Conservation (phyloP, 2,329 filamentous ascomycete genomes). For the Colletotrichum tofieldiae region DNA sequence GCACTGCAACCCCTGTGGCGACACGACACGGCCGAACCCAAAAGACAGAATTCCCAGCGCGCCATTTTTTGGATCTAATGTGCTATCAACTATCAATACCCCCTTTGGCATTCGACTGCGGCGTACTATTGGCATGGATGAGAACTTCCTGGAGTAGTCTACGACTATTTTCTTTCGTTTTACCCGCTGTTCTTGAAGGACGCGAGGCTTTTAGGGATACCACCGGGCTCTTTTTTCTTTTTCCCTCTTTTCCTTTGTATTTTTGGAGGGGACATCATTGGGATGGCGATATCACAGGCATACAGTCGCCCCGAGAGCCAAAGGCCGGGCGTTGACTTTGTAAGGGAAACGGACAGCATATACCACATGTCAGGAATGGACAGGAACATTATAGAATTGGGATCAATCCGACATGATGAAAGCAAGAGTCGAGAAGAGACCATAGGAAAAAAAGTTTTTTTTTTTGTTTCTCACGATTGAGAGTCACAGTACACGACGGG, state of each 20-base stretch:
- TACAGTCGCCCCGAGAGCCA: slow-evolving; percentile 38
- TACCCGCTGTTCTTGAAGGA: slow-evolving; percentile 42
- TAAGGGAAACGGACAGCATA: slow-evolving; percentile 40
- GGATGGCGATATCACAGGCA: slow-evolving; percentile 42
- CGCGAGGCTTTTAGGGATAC: slow-evolving; percentile 36
- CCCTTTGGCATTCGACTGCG: slow-evolving; percentile 43
- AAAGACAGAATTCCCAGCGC: slow-evolving; percentile 41
- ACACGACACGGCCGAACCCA: slow-evolving; percentile 44
- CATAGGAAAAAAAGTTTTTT: slow-evolving; percentile 42
- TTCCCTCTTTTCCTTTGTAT: slow-evolving; percentile 26
- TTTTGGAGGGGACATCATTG: slow-evolving; percentile 19
- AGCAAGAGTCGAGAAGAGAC: slow-evolving; percentile 42
- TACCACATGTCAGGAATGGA: slow-evolving; percentile 41
- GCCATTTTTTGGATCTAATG: slow-evolving; percentile 42
- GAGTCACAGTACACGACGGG: slow-evolving; percentile 12
- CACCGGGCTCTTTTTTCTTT: slow-evolving; percentile 5
- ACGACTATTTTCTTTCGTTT: slow-evolving; percentile 42
- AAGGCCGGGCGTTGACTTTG: slow-evolving; percentile 40
- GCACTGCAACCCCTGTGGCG: slow-evolving; percentile 31
- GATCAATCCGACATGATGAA: slow-evolving; percentile 43
- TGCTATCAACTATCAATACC: slow-evolving; percentile 43
- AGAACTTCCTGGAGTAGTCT: slow-evolving; percentile 43
- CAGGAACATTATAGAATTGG: slow-evolving; percentile 42
- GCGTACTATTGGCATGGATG: slow-evolving; percentile 42
- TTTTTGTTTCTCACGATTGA: slow-evolving; percentile 25